Conservation (phyloP, 441 rosid genomes). For the Isatis lusitanica region DNA sequence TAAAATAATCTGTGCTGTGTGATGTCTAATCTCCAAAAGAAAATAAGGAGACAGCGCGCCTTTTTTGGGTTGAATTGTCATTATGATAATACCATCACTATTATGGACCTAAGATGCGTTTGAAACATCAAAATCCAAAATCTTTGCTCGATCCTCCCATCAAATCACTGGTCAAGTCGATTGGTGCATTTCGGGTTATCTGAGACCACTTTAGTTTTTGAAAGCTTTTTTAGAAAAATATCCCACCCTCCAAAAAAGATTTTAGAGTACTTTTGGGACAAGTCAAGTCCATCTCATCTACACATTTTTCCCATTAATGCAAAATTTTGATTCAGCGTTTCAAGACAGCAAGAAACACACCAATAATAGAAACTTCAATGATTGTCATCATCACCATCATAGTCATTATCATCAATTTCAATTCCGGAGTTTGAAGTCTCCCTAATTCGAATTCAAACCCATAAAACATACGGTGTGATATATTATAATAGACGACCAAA, state of each 20-base stretch:
- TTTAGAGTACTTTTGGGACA: background rate
- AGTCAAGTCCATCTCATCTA: conserved; percentile 5
- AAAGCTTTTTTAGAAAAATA: background rate
- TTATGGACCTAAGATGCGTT: conserved; percentile 22
- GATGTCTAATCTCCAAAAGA: background rate
- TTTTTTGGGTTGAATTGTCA: background rate
- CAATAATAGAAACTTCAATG: conserved; percentile 8
- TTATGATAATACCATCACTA: conserved; percentile 14
- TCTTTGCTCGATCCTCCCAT: conserved; percentile 26
- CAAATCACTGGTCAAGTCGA: conserved; percentile 23
- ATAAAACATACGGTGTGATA: background rate
- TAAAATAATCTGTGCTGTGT: too few species aligned
- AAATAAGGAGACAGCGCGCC: background rate
- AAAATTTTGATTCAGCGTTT: background rate
- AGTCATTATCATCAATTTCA: background rate
- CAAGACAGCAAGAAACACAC: background rate
- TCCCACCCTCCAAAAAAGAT: background rate
- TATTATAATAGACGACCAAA: background rate
- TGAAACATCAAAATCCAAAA: conserved; percentile 27
- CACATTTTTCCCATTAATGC: background rate
- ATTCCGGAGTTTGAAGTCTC: background rate
- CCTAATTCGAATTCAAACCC: background rate
- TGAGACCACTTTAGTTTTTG: background rate
- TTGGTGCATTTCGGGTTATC: conserved; percentile 6
- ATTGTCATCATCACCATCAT: background rate